Percentiles rank a stretch among this genome's conserved stretches.
phyloP scores from a whole-genome alignment of 306 rosid genomes.

The Dicorynia guianensis region DNA sequence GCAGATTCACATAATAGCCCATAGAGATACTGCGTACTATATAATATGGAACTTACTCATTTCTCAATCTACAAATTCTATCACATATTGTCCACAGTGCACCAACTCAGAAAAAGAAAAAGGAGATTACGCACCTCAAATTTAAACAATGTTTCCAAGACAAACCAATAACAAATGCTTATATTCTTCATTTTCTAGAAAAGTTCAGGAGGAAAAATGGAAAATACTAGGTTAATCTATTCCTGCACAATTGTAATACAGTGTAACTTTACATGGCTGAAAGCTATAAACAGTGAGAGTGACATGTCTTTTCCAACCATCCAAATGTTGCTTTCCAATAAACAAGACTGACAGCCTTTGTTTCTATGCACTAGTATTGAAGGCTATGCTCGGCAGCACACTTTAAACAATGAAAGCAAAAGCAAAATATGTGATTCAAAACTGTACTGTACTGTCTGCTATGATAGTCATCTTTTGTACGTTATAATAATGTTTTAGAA shows the following conservation, averaged over 20 bases:
- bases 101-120: not conserved
- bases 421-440: too few relatives aligned
- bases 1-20: not conserved
- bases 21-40: not conserved
- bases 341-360: not conserved
- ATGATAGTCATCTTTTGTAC: conserved; percentile 1
- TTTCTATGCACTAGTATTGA: not conserved
- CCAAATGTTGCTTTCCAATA: not conserved
- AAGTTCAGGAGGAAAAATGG: not conserved
- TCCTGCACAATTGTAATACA: not conserved
- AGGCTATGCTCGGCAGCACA: not conserved
- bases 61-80: not conserved
- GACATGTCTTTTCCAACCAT: not conserved
- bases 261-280: not conserved
- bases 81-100: not conserved
- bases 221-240: not conserved
- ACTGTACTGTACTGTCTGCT: not conserved
- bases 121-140: too few relatives aligned
- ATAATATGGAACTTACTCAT: not conserved
- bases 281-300: not conserved
- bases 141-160: not conserved
- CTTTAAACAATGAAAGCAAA: too few relatives aligned
- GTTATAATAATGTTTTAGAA: not conserved
- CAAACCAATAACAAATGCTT: not conserved
- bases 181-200: not conserved